Base-by-base conservation (phyloP, 306 rosid genomes). In the Lablab purpureus region DNA sequence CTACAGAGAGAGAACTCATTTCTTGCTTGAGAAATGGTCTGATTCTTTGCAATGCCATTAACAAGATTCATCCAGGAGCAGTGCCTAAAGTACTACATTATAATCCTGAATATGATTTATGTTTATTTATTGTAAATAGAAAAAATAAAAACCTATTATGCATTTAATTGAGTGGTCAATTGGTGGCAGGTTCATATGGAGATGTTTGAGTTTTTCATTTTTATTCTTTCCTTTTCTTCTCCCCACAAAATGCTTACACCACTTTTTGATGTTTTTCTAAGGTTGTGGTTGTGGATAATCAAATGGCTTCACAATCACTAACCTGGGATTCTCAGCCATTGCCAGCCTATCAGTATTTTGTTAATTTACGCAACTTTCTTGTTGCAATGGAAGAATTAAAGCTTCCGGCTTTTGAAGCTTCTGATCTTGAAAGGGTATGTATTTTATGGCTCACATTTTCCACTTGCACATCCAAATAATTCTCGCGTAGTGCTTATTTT, bases 221-320 rank as follows among this genome's bases (percentile, higher is more conserved):
- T 43, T 7, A 0, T 32, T 63, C 19, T 32, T 19, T 19, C 7
- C 19, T 47, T 47, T 27, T 56, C 47, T 51, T 40, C 45, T 40
- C 45, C 50, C 41, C n/a, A 19, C 10, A 14, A 6, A 59, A 50
- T 74, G 58, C 60, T 55, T 13, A 68, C 25, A 34, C 28, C 36
- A 10, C 10, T 40, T 40, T 81, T 34, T 63, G n/a, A 74, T 62
- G 10, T n/a, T 25, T 12, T 75, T 34, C 30, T 15, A 74, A 95
- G 99, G 98, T 95, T 75, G 99, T 95, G 78, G 98, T 95, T 77
- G 99, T 95, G 79, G 98, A 93, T 76, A 90, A 66, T 84, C 96
- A 75, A 76, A 75, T 84, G 9, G 85, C 85, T 77, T 73, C 85
- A 47, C 91, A 87, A 74, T 37, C 90, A 25, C 46, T 89, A 41